Conservation (phyloP, 306 rosid genomes). For the Malus orientalis region DNA sequence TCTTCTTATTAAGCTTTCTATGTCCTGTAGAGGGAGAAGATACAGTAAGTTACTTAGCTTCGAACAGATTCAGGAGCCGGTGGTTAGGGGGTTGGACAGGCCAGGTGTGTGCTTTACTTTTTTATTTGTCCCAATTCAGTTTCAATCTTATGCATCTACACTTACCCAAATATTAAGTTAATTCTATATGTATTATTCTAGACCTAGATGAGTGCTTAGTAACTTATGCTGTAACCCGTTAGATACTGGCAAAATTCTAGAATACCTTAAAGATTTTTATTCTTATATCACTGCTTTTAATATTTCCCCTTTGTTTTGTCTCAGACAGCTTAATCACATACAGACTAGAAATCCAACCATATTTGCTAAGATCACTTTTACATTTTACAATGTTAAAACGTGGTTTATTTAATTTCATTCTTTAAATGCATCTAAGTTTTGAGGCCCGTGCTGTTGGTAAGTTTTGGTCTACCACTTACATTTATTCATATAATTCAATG, state of each 20-base stretch:
- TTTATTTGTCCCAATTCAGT: background rate
- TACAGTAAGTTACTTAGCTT: slow-evolving; percentile 17
- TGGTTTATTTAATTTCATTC: background rate
- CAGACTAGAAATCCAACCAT: background rate
- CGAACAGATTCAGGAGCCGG: slow-evolving; percentile 61
- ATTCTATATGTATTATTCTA: background rate
- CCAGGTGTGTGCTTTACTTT: slow-evolving; percentile 37
- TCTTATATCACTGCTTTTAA: background rate
- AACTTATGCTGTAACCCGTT: background rate
- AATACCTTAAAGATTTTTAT: background rate
- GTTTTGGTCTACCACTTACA: background rate
- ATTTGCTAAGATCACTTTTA: background rate
- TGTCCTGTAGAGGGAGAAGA: slow-evolving; percentile 28
- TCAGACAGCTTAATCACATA: no score
- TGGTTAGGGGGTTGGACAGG: slow-evolving; percentile 81
- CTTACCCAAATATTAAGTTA: background rate
- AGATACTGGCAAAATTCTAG: background rate
- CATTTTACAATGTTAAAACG: background rate
- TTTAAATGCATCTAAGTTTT: background rate
- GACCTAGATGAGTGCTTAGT: background rate
- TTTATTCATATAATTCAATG: background rate
- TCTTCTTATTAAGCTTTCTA: background rate
- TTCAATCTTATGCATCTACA: background rate
- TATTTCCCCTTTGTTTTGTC: background rate
- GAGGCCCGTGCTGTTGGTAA: background rate